Base-by-base conservation (phyloP, 2,329 filamentous ascomycete genomes). In the Colletotrichum musicola region DNA sequence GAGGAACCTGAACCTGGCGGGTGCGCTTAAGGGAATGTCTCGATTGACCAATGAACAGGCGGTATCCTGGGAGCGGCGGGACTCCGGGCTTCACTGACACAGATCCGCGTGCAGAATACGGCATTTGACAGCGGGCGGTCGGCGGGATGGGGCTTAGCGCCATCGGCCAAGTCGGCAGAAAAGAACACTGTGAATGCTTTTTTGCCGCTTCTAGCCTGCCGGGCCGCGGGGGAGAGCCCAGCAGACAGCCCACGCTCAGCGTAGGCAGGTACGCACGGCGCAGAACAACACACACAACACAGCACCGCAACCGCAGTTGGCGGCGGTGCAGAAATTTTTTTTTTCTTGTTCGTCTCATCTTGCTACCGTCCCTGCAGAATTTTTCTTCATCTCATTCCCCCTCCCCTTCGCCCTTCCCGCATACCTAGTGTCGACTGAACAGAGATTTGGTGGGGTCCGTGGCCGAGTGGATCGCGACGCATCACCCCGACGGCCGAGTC, bases 21-120 rank as follows among this genome's bases (percentile, higher is more conserved):
- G 51, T 46, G 55, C 56, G 55, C 56, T 49, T 46, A 35, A 51
- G 50, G 18, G 4, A 53, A 30, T 22, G 51, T 20, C 55, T 54
- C 22, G 62, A 69, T 69, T 69, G 67, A 51, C 64, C 67, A 69
- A 69, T 69, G 40, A 62, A 40, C 62, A 68, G 40, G 62, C 67
- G 49, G 38, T 12, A 68, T 69, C 63, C 67, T 53, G 49, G 57
- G 38, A 46, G 7, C 6, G 22, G 62, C 51, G 65, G 59, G 62
- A 40, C 55, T 50, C 6, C 22, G 16, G 20, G 62, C 60, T 59
- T 35, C 60, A 55, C 42, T 68, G 64, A 54, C 64, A 64, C 64
- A 68, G 61, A 68, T 68, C 47, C 50, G 46, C 60, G 55, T 60
- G 65, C 40, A 51, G 46, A 55, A 65, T 55, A 46, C 18, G 65